phyloP scores from a whole-genome alignment of 768 basidiomycete species.

The Mrakia hoshinonis region DNA sequence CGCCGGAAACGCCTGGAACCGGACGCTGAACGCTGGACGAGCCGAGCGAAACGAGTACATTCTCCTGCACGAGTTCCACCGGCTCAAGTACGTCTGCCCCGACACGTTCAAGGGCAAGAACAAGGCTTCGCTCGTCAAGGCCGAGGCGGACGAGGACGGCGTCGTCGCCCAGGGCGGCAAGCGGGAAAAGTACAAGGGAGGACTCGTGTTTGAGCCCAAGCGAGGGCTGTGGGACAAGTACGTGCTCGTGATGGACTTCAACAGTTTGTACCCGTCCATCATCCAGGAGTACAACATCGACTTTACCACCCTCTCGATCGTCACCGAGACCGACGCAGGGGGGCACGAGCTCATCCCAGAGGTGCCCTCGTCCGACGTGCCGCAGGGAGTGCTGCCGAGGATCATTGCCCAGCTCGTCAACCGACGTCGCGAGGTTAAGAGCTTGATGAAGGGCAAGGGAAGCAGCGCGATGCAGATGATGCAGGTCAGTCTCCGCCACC shows the following conservation, averaged over 20 bases:
- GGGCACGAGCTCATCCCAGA: slow-evolving; percentile 83
- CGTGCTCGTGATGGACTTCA: slow-evolving; percentile 99
- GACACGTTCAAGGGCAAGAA: slow-evolving; percentile 61
- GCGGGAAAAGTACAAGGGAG: slow-evolving; percentile 95
- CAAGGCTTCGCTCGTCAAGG: slow-evolving; percentile 37
- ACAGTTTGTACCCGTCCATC: slow-evolving; percentile 96
- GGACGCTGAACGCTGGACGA: slow-evolving; percentile 91
- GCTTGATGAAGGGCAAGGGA: slow-evolving; percentile 80
- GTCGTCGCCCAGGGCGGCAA: slow-evolving; percentile 43
- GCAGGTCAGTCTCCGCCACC: slow-evolving; percentile 52
- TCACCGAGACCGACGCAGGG: slow-evolving; percentile 53
- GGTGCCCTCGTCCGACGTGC: slow-evolving; percentile 59
- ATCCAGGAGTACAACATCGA: slow-evolving; percentile 99
- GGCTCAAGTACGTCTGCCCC: slow-evolving; percentile 88
- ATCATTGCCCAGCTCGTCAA: slow-evolving; percentile 94
- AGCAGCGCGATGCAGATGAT: slow-evolving; percentile 58
- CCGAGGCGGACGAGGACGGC: slow-evolving; percentile 43
- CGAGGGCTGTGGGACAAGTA: slow-evolving; percentile 91
- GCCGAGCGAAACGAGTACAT: slow-evolving; percentile 99
- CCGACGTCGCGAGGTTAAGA: slow-evolving; percentile 81
- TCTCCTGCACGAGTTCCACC: slow-evolving; percentile 93
- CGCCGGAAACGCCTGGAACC: slow-evolving; percentile 97
- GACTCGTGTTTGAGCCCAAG: slow-evolving; percentile 94
- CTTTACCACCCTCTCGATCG: slow-evolving; percentile 84
- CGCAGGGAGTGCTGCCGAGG: slow-evolving; percentile 86